Conservation (phyloP, 208 protist genomes). For the Crithidia sp. region DNA sequence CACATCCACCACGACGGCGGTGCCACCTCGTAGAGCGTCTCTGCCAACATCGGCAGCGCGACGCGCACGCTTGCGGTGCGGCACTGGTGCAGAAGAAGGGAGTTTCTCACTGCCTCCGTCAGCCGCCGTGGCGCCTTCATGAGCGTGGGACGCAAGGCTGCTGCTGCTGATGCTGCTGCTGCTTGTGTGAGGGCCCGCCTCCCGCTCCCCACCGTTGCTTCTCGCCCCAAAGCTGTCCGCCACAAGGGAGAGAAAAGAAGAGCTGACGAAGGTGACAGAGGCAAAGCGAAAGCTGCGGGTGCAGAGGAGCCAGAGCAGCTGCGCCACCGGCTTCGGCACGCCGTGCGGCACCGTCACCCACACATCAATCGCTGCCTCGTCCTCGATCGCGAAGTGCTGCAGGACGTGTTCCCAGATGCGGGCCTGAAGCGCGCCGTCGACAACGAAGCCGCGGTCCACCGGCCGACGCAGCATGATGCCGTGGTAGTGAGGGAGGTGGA, state of each 20-base stretch:
- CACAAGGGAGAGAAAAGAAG: slow-evolving; percentile 61
- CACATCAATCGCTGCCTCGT: slow-evolving; percentile 65
- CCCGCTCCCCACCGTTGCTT: background rate
- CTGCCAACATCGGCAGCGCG: background rate
- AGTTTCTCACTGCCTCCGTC: no score
- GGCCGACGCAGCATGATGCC: slow-evolving; percentile 81
- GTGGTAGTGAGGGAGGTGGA: slow-evolving; percentile 77
- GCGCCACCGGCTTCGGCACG: slow-evolving; percentile 56
- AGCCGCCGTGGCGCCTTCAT: no score
- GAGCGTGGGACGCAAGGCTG: no score
- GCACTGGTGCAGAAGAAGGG: no score
- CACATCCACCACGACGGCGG: slow-evolving; percentile 70
- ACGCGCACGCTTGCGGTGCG: slow-evolving; percentile 13
- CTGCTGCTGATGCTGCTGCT: no score
- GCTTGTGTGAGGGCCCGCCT: background rate
- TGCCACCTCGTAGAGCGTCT: slow-evolving; percentile 5
- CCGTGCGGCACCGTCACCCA: slow-evolving; percentile 75
- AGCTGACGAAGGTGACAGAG: slow-evolving; percentile 74
- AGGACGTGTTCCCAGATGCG: slow-evolving; percentile 82
- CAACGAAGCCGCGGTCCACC: slow-evolving; percentile 74
- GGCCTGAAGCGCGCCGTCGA: slow-evolving; percentile 72
- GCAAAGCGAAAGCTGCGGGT: slow-evolving; percentile 67
- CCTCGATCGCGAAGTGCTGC: slow-evolving; percentile 67
- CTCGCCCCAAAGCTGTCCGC: slow-evolving; percentile 23
- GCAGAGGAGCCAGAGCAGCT: slow-evolving; percentile 57